Evolutionary conservation across 2,329 filamentous ascomycete species (phyloP).

Genomic region (Fusarium sp.): DNA sequence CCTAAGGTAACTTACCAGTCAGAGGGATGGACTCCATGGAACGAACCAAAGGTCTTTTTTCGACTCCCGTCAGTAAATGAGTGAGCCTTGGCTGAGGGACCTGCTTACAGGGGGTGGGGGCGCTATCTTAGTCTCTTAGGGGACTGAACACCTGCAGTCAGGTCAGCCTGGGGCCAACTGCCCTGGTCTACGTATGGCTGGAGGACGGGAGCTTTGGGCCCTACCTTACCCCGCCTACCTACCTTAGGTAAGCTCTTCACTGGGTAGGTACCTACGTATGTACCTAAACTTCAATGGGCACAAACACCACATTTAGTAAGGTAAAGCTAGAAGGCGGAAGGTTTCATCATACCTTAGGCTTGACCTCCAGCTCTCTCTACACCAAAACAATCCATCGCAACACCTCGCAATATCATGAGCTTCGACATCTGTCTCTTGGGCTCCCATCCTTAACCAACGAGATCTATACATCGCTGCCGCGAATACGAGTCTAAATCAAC

Average conservation of each 20-base stretch:
- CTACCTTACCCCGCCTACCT: not conserved
- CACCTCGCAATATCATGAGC: not conserved
- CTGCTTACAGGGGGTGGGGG: not conserved
- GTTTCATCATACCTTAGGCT: not conserved
- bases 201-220: not conserved
- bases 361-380: not conserved
- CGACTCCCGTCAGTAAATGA: not conserved
- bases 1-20: not conserved
- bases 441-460: not conserved
- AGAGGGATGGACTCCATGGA: not conserved
- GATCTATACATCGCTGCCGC: not conserved
- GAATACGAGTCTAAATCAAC: not conserved
- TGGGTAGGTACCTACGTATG: too few species aligned
- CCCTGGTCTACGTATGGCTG: too few species aligned
- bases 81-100: slow-evolving; percentile 10
- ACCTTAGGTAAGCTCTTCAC: not conserved
- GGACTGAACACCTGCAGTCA: not conserved
- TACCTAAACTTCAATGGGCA: not conserved
- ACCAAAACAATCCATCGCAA: not conserved
- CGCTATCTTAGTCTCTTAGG: not conserved
- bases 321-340: not conserved
- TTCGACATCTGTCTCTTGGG: not conserved
- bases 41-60: not conserved
- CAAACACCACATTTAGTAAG: not conserved
- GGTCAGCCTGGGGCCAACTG: slow-evolving; percentile 1